These are phyloP conservation scores for Abortiporus biennis DNA, from an alignment of 1,284 basidiomycete genomes.

Conservation along the genomic window DNA sequence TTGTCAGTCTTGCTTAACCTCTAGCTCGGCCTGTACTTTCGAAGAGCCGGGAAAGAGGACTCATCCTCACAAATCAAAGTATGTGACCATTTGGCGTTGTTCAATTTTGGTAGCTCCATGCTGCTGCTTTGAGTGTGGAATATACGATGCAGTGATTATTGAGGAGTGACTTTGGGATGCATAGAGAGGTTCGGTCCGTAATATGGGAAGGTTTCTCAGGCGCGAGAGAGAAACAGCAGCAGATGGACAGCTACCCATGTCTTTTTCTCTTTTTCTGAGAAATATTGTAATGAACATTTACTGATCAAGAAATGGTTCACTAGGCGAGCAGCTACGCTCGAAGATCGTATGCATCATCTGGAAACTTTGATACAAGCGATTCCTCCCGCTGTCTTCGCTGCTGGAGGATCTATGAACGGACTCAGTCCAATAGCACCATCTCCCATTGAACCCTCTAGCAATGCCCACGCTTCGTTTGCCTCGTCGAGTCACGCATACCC, in stretches of 20 bases:
- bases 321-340: conserved; percentile 71
- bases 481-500: conserved; percentile 42
- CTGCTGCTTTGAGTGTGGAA: no score
- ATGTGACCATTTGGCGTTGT: conserved; percentile 20
- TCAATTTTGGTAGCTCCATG: no score
- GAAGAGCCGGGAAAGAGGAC: conserved; percentile 79
- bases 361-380: conserved; percentile 78
- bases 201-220: no score
- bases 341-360: conserved; percentile 80
- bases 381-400: conserved; percentile 70
- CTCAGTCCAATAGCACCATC: conserved; percentile 19
- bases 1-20: conserved; percentile 75
- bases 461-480: conserved; percentile 51
- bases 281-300: no score
- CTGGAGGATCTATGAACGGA: conserved; percentile 32
- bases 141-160: no score
- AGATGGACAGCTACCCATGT: no score
- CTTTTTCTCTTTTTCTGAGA: no score
- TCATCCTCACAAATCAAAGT: conserved; percentile 82
- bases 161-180: no score
- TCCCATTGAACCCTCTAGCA: conserved; percentile 29
- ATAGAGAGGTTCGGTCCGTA: no score
- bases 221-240: no score
- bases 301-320: no score
- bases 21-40: conserved; percentile 74